phyloP scores from a whole-genome alignment of 805 yeast genomes.

The Priceomyces carsonii region DNA sequence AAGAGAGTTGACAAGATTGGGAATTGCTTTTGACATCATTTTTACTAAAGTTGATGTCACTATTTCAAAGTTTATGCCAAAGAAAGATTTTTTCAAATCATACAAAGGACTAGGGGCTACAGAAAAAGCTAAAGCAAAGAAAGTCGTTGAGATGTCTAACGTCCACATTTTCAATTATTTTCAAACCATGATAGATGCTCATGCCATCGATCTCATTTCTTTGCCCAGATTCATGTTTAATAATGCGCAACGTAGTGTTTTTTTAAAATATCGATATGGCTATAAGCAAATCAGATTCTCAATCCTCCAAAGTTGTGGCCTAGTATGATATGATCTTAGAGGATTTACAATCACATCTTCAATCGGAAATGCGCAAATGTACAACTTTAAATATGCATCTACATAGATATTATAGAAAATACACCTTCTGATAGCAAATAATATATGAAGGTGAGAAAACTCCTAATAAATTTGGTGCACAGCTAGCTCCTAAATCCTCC shows the following conservation, averaged over 20 bases:
- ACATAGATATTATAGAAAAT: not conserved
- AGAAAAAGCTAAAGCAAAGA: slow-evolving; percentile 1
- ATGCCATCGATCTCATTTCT: slow-evolving; percentile 37
- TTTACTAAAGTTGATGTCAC: slow-evolving; percentile 76
- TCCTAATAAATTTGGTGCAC: not conserved
- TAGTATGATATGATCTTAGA: slow-evolving; percentile 10
- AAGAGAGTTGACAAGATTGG: slow-evolving; percentile 49
- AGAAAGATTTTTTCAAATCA: slow-evolving; percentile 20
- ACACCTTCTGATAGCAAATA: too few relatives aligned
- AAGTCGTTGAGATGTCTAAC: slow-evolving; percentile 26
- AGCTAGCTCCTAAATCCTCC: slow-evolving; percentile 11
- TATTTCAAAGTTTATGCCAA: slow-evolving; percentile 23
- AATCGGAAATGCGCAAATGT: too few relatives aligned
- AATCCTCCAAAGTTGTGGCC: slow-evolving; percentile 56
- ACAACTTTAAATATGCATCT: not conserved
- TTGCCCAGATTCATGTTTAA: slow-evolving; percentile 51
- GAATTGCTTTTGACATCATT: slow-evolving; percentile 70
- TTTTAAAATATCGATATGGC: slow-evolving; percentile 47
- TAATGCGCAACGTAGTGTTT: slow-evolving; percentile 44
- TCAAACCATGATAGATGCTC: slow-evolving; percentile 37
- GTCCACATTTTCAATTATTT: slow-evolving; percentile 25
- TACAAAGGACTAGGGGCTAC: slow-evolving; percentile 11
- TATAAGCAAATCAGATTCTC: slow-evolving; percentile 51
- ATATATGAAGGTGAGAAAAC: not conserved
- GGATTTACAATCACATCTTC: too few relatives aligned